Conservation (phyloP, 345 rosid species). For the Syzygium aqueum region DNA sequence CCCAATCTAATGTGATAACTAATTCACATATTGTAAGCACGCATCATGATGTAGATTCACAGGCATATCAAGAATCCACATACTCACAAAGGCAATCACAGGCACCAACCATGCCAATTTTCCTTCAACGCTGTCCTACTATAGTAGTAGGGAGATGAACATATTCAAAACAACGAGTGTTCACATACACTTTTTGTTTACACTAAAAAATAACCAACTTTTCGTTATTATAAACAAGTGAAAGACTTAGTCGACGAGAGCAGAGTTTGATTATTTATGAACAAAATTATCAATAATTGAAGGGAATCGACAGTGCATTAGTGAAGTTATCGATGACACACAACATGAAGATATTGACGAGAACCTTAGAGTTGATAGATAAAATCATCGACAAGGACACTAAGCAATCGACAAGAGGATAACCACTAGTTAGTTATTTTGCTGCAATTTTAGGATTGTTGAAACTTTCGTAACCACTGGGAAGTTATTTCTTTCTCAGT, state of each 20-base stretch:
- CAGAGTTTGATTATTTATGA: neutral
- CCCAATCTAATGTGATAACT: neutral
- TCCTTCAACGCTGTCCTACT: neutral
- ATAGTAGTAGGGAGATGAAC: neutral
- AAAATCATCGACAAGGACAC: fast-evolving
- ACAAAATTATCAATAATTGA: fast-evolving
- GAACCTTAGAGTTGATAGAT: neutral
- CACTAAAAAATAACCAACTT: neutral
- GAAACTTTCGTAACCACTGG: neutral
- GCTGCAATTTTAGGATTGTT: neutral
- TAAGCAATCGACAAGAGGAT: neutral
- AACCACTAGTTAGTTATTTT: neutral
- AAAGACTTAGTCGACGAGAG: neutral
- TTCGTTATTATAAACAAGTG: neutral
- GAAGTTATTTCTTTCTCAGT: neutral
- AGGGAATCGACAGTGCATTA: neutral
- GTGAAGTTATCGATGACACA: neutral
- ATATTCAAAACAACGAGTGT: neutral
- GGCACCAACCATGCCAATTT: neutral
- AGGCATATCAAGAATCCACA: neutral
- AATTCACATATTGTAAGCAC: neutral
- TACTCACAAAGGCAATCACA: neutral
- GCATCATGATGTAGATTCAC: neutral
- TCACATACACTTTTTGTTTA: neutral
- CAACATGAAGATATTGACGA: fast-evolving